Conservation (phyloP, 176 grass and related monocot species). For the Miscanthus lutarioriparius region DNA sequence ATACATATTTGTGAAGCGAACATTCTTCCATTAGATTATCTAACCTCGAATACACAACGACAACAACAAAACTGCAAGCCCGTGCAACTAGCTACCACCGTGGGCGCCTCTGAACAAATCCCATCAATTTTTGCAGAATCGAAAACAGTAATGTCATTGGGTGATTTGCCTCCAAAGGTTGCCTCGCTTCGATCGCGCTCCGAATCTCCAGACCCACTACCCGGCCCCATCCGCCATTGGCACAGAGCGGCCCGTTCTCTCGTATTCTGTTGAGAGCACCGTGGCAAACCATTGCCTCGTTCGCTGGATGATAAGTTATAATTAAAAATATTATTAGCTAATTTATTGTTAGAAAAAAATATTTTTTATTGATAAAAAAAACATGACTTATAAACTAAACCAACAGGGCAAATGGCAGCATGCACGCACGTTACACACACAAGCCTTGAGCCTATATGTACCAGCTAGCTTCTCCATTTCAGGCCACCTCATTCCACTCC, state of each 20-base stretch:
- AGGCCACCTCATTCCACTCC: slow-evolving; percentile 67
- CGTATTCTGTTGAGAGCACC: not conserved
- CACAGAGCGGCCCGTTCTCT: not conserved
- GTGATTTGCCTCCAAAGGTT: not conserved
- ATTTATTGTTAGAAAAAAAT: too few relatives aligned
- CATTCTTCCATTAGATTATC: not conserved
- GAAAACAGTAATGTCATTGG: not conserved
- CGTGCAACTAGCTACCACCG: slow-evolving; percentile 3
- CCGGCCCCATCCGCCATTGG: slow-evolving; percentile 24
- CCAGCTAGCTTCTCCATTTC: slow-evolving; percentile 10
- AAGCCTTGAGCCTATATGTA: not conserved
- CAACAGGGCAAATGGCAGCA: too few relatives aligned
- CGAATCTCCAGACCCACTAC: not conserved
- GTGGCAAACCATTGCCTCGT: not conserved
- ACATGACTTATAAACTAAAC: too few relatives aligned
- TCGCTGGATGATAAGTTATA: too few relatives aligned
- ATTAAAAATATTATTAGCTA: too few relatives aligned
- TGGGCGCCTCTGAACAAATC: not conserved
- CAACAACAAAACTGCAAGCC: not conserved
- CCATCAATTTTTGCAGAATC: not conserved
- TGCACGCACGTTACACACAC: slow-evolving; percentile 33
- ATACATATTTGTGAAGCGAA: not conserved
- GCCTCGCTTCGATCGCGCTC: not conserved
- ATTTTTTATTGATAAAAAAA: too few relatives aligned
- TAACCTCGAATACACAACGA: not conserved